A percentile compares a stretch with the other conserved stretches of the same genome.
Evolutionary conservation across 2,329 filamentous ascomycete genomes (phyloP).

Genomic region (Plectosphaerella sp.): DNA sequence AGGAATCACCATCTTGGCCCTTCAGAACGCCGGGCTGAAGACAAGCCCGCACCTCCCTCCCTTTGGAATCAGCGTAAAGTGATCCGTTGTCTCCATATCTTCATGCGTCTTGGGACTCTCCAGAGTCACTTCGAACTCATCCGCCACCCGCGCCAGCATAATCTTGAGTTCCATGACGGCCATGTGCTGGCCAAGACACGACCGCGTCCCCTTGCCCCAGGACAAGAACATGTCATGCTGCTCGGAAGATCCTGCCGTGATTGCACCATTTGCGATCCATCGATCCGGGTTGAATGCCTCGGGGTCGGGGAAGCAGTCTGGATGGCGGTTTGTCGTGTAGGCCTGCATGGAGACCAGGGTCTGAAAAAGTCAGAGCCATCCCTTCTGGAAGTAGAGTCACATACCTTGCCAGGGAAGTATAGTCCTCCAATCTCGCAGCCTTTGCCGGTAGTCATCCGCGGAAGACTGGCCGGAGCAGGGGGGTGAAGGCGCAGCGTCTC

Average conservation of each 20-base stretch:
- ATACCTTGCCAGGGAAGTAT: neutral
- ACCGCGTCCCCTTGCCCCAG: slow-evolving; percentile 8
- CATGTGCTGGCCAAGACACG: slow-evolving; percentile 10
- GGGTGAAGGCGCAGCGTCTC: slow-evolving; percentile 11
- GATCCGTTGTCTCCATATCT: slow-evolving; percentile 12
- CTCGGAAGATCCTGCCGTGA: slow-evolving; percentile 4
- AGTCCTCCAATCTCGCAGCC: slow-evolving; percentile 1
- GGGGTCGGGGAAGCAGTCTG: slow-evolving; percentile 11
- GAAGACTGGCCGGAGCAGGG: slow-evolving; percentile 6
- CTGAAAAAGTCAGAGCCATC: neutral
- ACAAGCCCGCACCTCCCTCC: slow-evolving; percentile 7
- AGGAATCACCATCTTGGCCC: too few relatives aligned
- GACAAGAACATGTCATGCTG: slow-evolving; percentile 10
- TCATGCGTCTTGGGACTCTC: slow-evolving; percentile 5
- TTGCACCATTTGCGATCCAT: slow-evolving; percentile 6
- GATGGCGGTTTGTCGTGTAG: slow-evolving; percentile 8
- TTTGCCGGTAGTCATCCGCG: slow-evolving; percentile 3
- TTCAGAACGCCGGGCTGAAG: neutral
- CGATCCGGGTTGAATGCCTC: slow-evolving; percentile 9
- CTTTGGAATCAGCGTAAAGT: slow-evolving; percentile 9
- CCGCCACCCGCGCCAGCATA: slow-evolving; percentile 5
- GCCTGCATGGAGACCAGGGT: slow-evolving; percentile 10
- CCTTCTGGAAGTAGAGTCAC: neutral
- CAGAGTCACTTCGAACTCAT: slow-evolving; percentile 5
- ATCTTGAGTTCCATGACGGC: slow-evolving; percentile 12